Percentiles rank a stretch among this genome's conserved stretches.
Evolutionary conservation across 805 yeast species (phyloP).

Genomic region (Jamesozyma piceae): DNA sequence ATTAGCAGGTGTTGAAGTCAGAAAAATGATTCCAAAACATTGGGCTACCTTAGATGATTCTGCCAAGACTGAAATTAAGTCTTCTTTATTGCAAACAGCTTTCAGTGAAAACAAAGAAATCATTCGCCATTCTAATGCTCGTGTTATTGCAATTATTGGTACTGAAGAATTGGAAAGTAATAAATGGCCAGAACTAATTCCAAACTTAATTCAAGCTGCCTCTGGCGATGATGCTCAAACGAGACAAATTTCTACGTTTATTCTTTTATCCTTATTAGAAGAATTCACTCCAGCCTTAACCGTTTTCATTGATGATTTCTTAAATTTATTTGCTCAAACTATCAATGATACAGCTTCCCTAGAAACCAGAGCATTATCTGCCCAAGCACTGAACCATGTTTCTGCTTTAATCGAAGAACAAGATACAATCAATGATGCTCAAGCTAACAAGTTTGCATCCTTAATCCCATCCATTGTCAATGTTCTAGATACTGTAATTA

Average conservation of each 20-base stretch:
- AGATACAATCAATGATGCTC: constrained; percentile 37
- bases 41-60: constrained; percentile 48
- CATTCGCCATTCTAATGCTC: constrained; percentile 81
- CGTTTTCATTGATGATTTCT: constrained; percentile 53
- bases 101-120: constrained; percentile 52
- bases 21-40: constrained; percentile 64
- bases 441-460: constrained; percentile 46
- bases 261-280: constrained; percentile 71
- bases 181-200: constrained; percentile 71
- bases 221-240: constrained; percentile 44
- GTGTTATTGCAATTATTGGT: constrained; percentile 82
- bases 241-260: constrained; percentile 76
- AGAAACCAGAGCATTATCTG: constrained; percentile 74
- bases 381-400: constrained; percentile 63
- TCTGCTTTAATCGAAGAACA: constrained; percentile 59
- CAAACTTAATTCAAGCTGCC: constrained; percentile 59
- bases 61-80: constrained; percentile 53
- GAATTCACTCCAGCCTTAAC: constrained; percentile 50
- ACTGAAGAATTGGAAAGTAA: constrained; percentile 58
- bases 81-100: constrained; percentile 58
- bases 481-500: constrained; percentile 66
- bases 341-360: constrained; percentile 54
- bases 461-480: constrained; percentile 73
- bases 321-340: constrained; percentile 61
- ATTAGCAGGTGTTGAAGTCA: constrained; percentile 92